These are phyloP conservation scores for Aspergillus persii DNA, from an alignment of 2,329 filamentous ascomycete genomes.

Conservation along the genomic window DNA sequence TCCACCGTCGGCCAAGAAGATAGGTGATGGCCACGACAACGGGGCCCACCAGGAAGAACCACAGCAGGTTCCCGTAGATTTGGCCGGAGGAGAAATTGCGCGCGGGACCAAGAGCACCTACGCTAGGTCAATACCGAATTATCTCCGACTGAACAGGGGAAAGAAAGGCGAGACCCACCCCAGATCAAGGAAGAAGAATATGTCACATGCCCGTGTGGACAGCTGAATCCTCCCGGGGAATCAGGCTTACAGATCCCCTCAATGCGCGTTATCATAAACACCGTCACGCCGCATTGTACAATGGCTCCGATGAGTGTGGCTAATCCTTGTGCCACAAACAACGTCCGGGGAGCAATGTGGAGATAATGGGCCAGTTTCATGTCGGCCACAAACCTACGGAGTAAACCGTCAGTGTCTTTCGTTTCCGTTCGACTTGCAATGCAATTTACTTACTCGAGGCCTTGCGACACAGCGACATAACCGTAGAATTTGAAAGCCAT, in stretches of 20 bases:
- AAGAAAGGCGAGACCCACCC: slow-evolving; percentile 44
- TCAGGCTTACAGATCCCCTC: slow-evolving; percentile 54
- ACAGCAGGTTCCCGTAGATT: slow-evolving; percentile 64
- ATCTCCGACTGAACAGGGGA: background rate
- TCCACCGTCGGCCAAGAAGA: slow-evolving; percentile 57
- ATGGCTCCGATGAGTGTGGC: slow-evolving; percentile 51
- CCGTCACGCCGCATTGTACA: slow-evolving; percentile 51
- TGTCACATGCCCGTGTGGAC: slow-evolving; percentile 57
- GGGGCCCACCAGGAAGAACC: slow-evolving; percentile 69
- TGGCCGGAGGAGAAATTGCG: slow-evolving; percentile 64
- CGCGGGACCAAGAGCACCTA: slow-evolving; percentile 61
- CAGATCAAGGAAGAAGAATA: slow-evolving; percentile 70
- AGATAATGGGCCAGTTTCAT: slow-evolving; percentile 60
- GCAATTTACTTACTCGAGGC: slow-evolving; percentile 42
- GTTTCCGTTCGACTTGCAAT: background rate
- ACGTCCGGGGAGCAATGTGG: slow-evolving; percentile 47
- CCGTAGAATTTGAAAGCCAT: slow-evolving; percentile 72
- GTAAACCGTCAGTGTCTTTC: background rate
- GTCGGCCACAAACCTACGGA: slow-evolving; percentile 60
- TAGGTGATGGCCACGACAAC: slow-evolving; percentile 61
- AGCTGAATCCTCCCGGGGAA: slow-evolving; percentile 58
- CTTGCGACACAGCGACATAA: slow-evolving; percentile 65
- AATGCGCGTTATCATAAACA: slow-evolving; percentile 50
- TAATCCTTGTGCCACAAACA: slow-evolving; percentile 52
- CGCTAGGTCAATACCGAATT: background rate